phyloP scores from a whole-genome alignment of 345 rosid genomes.

The Excoecaria agallocha region DNA sequence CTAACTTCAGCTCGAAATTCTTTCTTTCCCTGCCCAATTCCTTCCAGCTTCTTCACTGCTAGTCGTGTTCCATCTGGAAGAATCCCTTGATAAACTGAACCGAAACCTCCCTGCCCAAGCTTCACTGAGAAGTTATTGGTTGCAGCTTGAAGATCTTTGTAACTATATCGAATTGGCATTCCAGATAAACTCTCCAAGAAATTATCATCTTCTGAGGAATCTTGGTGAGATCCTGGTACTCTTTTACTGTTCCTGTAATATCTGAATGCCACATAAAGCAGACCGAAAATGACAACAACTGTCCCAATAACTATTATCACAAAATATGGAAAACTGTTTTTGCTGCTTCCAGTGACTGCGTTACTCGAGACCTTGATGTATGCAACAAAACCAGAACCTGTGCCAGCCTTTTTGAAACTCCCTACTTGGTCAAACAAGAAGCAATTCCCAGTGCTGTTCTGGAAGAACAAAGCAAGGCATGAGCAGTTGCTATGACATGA shows the following conservation, averaged over 20 bases:
- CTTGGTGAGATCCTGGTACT: constrained; percentile 38
- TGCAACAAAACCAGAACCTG: constrained; percentile 42
- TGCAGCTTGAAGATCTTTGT: constrained; percentile 72
- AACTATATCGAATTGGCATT: constrained; percentile 75
- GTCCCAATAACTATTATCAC: constrained; percentile 54
- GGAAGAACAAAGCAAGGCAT: constrained; percentile 68
- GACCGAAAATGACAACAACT: constrained; percentile 40
- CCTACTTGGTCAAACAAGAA: constrained; percentile 72
- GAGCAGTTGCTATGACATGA: constrained; percentile 73
- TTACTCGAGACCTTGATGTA: constrained; percentile 54
- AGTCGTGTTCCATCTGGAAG: constrained; percentile 72
- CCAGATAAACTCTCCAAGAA: constrained; percentile 70
- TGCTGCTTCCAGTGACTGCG: constrained; percentile 32
- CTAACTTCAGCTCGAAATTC: constrained; percentile 95
- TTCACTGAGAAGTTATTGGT: constrained; percentile 73
- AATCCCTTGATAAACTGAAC: constrained; percentile 75
- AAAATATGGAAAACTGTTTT: constrained; percentile 46
- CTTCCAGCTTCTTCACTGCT: constrained; percentile 95
- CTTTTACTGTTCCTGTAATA: constrained; percentile 43
- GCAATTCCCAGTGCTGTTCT: constrained; percentile 64
- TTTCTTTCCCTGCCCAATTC: constrained; percentile 92
- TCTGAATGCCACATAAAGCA: constrained; percentile 47
- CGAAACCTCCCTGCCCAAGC: constrained; percentile 97
- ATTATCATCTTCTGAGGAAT: constrained; percentile 69
- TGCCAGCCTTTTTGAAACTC: constrained; percentile 44